These are phyloP conservation scores for Podila epigama DNA, from an alignment of 192 early-diverging fungal species.

Conservation along the genomic window DNA sequence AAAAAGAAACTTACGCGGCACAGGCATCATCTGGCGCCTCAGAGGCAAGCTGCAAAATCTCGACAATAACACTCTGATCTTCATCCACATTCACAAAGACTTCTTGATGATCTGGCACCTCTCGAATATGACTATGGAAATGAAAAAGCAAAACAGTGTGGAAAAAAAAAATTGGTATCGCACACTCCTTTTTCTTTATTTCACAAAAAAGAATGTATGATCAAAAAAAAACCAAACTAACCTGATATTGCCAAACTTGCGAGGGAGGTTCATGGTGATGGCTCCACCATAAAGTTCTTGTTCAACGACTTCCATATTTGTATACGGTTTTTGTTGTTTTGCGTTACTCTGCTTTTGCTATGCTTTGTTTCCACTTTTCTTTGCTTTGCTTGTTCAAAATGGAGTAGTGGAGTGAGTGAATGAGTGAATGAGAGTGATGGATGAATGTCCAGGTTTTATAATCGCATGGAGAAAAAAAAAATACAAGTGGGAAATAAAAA, in stretches of 20 bases:
- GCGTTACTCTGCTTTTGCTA: not conserved
- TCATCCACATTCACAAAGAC: conserved; percentile 78
- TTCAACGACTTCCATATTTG: conserved; percentile 18
- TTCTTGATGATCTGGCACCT: conserved; percentile 92
- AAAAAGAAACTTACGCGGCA: conserved; percentile 55
- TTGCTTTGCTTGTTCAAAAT: too few species aligned
- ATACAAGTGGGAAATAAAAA: too few species aligned
- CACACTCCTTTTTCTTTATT: not conserved
- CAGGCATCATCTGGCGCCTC: conserved; percentile 58
- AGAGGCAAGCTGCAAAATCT: conserved; percentile 76
- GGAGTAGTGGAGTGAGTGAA: not conserved
- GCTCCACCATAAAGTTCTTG: conserved; percentile 75
- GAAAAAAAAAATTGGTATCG: not conserved
- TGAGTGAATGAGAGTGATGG: too few species aligned
- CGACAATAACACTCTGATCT: conserved; percentile 87
- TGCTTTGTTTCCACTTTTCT: too few species aligned
- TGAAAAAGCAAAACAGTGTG: not conserved
- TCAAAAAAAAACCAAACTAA: conserved; percentile 12
- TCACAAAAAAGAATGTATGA: not conserved
- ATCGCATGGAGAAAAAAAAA: too few species aligned
- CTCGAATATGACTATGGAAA: conserved; percentile 73
- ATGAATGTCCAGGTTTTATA: too few species aligned
- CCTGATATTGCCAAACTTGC: conserved; percentile 64
- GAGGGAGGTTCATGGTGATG: conserved; percentile 67
- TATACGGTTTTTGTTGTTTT: not conserved